Conservation (phyloP, 2,329 filamentous ascomycete genomes). For the Cladosporium sp. region DNA sequence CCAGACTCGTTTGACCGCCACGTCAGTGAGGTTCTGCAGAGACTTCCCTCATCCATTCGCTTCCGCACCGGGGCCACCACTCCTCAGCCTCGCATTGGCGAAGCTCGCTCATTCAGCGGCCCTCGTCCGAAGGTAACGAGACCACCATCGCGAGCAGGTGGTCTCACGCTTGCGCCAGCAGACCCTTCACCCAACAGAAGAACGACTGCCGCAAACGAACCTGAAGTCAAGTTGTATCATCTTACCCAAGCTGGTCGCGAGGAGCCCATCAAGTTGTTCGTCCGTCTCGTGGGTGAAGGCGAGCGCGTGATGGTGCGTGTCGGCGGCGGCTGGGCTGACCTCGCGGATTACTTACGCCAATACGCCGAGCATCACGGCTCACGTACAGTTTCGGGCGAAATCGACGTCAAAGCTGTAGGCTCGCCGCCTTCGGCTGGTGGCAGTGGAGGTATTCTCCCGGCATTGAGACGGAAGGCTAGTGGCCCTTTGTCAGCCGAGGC, state of each 20-base stretch:
- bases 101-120: slow-evolving; percentile 24
- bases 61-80: slow-evolving; percentile 56
- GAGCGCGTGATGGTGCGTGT: slow-evolving; percentile 98
- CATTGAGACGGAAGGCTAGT: slow-evolving; percentile 21
- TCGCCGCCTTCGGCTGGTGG: slow-evolving; percentile 27
- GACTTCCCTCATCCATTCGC: slow-evolving; percentile 64
- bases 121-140: slow-evolving; percentile 24
- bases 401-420: slow-evolving; percentile 55
- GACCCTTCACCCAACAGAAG: slow-evolving; percentile 36
- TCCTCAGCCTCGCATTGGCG: slow-evolving; percentile 26
- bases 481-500: slow-evolving; percentile 14
- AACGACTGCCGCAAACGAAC: slow-evolving; percentile 28
- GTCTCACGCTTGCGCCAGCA: slow-evolving; percentile 37
- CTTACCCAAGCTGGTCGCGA: slow-evolving; percentile 80
- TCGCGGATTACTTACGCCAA: slow-evolving; percentile 91
- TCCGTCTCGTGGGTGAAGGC: slow-evolving; percentile 87
- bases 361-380: slow-evolving; percentile 90
- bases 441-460: slow-evolving; percentile 32
- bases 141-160: slow-evolving; percentile 17
- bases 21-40: slow-evolving; percentile 38
- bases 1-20: slow-evolving; percentile 53
- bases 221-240: slow-evolving; percentile 88
- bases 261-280: slow-evolving; percentile 89
- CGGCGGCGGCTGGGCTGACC: slow-evolving; percentile 95
- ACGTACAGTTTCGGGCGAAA: slow-evolving; percentile 60